Evolutionary conservation across 1,139 yeast species (phyloP).

Genomic region (Yamadazyma mexicana): DNA sequence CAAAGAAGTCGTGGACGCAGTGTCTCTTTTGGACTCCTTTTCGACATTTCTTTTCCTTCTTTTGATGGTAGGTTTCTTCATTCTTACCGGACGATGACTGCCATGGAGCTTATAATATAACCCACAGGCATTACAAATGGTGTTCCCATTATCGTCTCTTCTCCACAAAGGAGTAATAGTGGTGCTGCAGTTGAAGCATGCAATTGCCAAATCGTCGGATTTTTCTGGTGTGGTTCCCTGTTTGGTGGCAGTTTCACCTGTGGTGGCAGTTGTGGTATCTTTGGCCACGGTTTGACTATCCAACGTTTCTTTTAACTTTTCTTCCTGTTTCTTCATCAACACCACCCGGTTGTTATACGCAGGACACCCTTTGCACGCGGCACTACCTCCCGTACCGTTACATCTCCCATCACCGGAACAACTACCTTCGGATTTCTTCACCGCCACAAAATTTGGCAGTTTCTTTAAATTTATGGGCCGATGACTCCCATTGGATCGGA

Average conservation of each 20-base stretch:
- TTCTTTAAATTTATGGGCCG: slow-evolving; percentile 64
- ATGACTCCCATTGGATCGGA: slow-evolving; percentile 53
- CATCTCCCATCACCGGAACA: slow-evolving; percentile 85
- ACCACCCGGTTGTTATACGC: slow-evolving; percentile 72
- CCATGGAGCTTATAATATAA: slow-evolving; percentile 78
- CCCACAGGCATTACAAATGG: slow-evolving; percentile 90
- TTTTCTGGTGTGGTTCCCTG: slow-evolving; percentile 6
- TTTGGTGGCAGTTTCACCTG: neutral
- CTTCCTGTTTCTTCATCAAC: slow-evolving; percentile 22
- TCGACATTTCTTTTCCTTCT: slow-evolving; percentile 59
- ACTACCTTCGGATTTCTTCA: slow-evolving; percentile 53
- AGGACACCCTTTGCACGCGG: slow-evolving; percentile 81
- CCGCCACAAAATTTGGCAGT: slow-evolving; percentile 58
- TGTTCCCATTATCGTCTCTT: slow-evolving; percentile 75
- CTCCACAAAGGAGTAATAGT: slow-evolving; percentile 90
- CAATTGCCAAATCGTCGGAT: slow-evolving; percentile 56
- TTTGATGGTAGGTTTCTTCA: slow-evolving; percentile 73
- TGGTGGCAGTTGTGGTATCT: neutral
- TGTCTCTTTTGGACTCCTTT: slow-evolving; percentile 8
- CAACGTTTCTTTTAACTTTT: slow-evolving; percentile 7
- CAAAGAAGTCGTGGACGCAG: neutral
- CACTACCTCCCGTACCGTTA: slow-evolving; percentile 84
- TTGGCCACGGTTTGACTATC: neutral
- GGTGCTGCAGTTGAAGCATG: slow-evolving; percentile 80
- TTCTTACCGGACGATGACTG: slow-evolving; percentile 70